These are phyloP conservation scores for Corymbia maculata DNA, from an alignment of 345 rosid genomes.

Conservation along the genomic window DNA sequence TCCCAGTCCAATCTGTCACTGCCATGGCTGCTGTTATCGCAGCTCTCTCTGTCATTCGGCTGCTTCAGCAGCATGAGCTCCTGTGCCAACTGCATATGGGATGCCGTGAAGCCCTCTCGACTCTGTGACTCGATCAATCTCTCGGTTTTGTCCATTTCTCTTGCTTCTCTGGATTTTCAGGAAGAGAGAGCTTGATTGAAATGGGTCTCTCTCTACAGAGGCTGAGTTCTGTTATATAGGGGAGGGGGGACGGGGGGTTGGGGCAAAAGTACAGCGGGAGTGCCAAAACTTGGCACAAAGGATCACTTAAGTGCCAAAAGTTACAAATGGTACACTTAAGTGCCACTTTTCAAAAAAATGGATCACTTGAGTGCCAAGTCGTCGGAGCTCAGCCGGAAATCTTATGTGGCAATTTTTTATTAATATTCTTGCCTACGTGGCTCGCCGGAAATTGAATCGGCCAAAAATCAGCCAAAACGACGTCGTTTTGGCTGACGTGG, in stretches of 20 bases:
- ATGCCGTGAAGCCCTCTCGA: background rate
- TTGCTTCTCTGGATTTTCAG: background rate
- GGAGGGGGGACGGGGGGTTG: background rate
- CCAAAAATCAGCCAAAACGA: too few relatives aligned
- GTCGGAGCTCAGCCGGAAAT: too few relatives aligned
- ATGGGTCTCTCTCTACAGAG: background rate
- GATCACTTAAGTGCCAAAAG: too few relatives aligned
- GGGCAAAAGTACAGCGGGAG: too few relatives aligned
- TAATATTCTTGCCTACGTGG: too few relatives aligned
- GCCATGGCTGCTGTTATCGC: background rate
- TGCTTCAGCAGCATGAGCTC: constrained; percentile 1
- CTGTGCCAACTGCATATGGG: background rate
- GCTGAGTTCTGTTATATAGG: background rate
- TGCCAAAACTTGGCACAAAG: too few relatives aligned
- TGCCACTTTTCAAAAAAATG: too few relatives aligned
- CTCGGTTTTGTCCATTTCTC: background rate
- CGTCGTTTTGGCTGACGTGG: too few relatives aligned
- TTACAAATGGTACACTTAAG: too few relatives aligned
- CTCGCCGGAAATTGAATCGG: too few relatives aligned
- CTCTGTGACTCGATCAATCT: background rate
- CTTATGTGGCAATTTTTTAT: too few relatives aligned
- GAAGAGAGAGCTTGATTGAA: background rate
- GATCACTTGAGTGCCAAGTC: too few relatives aligned
- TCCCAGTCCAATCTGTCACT: background rate
- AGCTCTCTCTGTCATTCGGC: background rate